Conservation (phyloP, 306 rosid genomes). For the Fragaria vesca region DNA sequence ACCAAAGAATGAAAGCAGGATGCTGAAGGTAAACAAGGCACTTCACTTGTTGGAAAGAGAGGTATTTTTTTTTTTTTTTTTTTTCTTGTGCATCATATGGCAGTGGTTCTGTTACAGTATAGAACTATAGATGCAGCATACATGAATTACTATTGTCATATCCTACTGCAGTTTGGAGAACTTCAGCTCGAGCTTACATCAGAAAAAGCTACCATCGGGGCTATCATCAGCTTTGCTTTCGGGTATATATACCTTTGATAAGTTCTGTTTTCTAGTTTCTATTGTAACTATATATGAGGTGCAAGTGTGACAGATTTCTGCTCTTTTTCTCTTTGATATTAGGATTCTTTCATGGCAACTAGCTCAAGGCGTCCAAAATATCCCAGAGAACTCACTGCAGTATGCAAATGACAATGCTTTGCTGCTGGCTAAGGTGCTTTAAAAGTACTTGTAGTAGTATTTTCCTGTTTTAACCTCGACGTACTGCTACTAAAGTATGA, state of each 20-base stretch:
- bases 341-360: conserved; percentile 86
- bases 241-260: conserved; percentile 47
- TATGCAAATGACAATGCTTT: conserved; percentile 90
- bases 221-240: conserved; percentile 57
- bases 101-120: too few species aligned
- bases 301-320: conserved; percentile 1
- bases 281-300: conserved; percentile 16
- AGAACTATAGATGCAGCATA: background rate
- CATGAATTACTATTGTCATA: conserved; percentile 23
- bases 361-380: conserved; percentile 75
- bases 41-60: conserved; percentile 18
- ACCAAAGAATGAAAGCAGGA: conserved; percentile 54
- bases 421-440: conserved; percentile 39
- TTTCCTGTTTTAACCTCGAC: too few species aligned
- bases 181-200: conserved; percentile 84
- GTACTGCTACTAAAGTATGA: conserved; percentile 4
- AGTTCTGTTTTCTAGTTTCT: background rate
- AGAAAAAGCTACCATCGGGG: conserved; percentile 72
- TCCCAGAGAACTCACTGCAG: conserved; percentile 69
- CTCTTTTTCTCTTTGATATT: conserved; percentile 13
- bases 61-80: too few species aligned
- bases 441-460: too few species aligned
- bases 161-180: conserved; percentile 74
- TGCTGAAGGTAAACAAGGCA: conserved; percentile 58
- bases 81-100: too few species aligned